These are phyloP conservation scores for Colletotrichum shisoi DNA, from an alignment of 2,329 filamentous ascomycete genomes.

Conservation along the genomic window DNA sequence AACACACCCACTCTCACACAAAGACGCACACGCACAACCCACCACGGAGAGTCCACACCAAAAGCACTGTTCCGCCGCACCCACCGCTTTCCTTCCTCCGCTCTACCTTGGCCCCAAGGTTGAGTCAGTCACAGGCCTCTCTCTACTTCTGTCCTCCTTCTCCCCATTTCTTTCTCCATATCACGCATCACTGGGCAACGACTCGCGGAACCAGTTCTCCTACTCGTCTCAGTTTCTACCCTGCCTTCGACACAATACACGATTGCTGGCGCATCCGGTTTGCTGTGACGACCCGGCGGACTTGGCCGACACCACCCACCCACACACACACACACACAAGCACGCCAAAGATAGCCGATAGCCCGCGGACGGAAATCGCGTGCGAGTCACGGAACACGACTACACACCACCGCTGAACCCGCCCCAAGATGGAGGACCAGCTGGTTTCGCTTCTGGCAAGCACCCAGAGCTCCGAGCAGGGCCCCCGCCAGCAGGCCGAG, in stretches of 20 bases:
- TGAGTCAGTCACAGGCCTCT: slow-evolving; percentile 18
- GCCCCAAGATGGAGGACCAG: slow-evolving; percentile 81
- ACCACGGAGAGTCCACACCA: slow-evolving; percentile 5
- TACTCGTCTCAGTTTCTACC: background rate
- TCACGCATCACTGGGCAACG: slow-evolving; percentile 8
- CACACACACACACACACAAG: background rate
- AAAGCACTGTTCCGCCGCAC: slow-evolving; percentile 1
- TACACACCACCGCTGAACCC: slow-evolving; percentile 9
- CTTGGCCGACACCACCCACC: background rate
- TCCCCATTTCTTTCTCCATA: background rate
- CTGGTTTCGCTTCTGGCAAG: slow-evolving; percentile 86
- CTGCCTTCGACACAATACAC: background rate
- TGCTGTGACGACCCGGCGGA: slow-evolving; percentile 10
- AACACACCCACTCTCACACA: slow-evolving; percentile 2
- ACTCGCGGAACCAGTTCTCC: background rate
- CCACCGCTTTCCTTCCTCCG: slow-evolving; percentile 12
- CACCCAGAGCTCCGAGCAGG: slow-evolving; percentile 80
- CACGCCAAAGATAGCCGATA: background rate
- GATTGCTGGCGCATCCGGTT: slow-evolving; percentile 4
- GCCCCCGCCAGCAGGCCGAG: slow-evolving; percentile 84
- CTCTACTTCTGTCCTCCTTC: background rate
- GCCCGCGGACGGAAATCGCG: background rate
- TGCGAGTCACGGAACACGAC: slow-evolving; percentile 2
- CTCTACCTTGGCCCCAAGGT: background rate
- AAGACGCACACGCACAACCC: slow-evolving; percentile 13